Conservation (phyloP, 257 asterid species). For the Eustoma russellianum region DNA sequence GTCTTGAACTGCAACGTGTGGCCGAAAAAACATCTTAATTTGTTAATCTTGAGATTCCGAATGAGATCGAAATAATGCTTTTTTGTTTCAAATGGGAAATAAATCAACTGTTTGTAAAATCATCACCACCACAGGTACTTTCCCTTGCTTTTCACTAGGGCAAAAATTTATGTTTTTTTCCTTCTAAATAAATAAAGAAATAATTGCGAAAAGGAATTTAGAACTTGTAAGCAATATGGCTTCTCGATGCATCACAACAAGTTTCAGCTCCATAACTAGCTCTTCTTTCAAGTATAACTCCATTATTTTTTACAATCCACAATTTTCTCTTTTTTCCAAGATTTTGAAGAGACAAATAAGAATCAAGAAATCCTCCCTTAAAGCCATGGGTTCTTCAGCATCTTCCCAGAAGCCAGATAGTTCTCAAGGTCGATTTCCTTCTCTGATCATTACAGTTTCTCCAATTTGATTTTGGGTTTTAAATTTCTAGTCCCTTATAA, state of each 20-base stretch:
- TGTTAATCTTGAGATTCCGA: too few relatives aligned
- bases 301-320: constrained; percentile 10
- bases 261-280: constrained; percentile 15
- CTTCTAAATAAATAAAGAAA: neutral
- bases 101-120: too few relatives aligned
- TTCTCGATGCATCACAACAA: constrained; percentile 18
- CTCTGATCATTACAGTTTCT: neutral
- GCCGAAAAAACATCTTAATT: too few relatives aligned
- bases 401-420: constrained; percentile 59
- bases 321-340: constrained; percentile 20
- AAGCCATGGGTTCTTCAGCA: constrained; percentile 77
- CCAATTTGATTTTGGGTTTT: neutral
- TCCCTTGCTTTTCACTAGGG: neutral
- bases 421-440: constrained; percentile 42
- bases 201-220: neutral
- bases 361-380: constrained; percentile 22
- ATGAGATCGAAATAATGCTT: too few relatives aligned
- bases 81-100: too few relatives aligned
- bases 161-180: neutral
- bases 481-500: neutral
- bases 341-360: constrained; percentile 4
- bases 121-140: neutral
- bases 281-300: constrained; percentile 32
- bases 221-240: constrained; percentile 31
- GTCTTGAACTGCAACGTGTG: too few relatives aligned